These are phyloP conservation scores for Aspergillus pseudoglaucus DNA, from an alignment of 2,329 filamentous ascomycete genomes.

Conservation along the genomic window DNA sequence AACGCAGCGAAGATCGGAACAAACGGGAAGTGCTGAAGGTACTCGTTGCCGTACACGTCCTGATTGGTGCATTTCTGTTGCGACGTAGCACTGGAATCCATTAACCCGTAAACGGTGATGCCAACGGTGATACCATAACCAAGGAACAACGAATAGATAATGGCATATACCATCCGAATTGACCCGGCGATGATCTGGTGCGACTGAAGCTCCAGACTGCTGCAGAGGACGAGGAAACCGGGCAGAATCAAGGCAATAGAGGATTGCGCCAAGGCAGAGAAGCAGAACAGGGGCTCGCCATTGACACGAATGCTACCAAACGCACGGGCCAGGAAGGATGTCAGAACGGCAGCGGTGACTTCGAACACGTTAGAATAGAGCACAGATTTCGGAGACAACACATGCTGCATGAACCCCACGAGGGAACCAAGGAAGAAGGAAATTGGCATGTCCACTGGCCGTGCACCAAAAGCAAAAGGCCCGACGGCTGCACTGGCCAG, in stretches of 20 bases:
- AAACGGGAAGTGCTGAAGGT: conserved; percentile 57
- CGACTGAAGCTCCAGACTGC: conserved; percentile 58
- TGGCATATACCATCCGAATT: conserved; percentile 63
- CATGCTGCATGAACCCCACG: conserved; percentile 66
- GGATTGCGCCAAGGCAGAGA: conserved; percentile 61
- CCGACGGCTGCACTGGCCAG: conserved; percentile 67
- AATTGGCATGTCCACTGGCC: conserved; percentile 69
- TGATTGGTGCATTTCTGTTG: conserved; percentile 38
- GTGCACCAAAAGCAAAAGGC: conserved; percentile 69
- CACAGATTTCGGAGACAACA: conserved; percentile 67
- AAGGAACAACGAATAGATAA: conserved; percentile 63
- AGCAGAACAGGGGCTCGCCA: conserved; percentile 52
- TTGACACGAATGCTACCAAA: conserved; percentile 55
- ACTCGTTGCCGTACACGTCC: conserved; percentile 24
- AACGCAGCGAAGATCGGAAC: conserved; percentile 67
- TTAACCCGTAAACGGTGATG: conserved; percentile 52
- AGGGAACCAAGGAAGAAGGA: conserved; percentile 67
- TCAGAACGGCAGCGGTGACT: conserved; percentile 56
- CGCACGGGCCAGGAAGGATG: conserved; percentile 60
- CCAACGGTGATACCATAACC: conserved; percentile 64
- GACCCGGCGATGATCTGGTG: conserved; percentile 60
- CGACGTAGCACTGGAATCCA: conserved; percentile 47
- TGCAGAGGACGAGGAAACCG: conserved; percentile 54
- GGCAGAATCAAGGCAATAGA: conserved; percentile 64
- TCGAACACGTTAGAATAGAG: conserved; percentile 59